Percentiles rank a stretch among this genome's conserved stretches.
phyloP scores from a whole-genome alignment of 805 yeast genomes.

The Saturnispora zaruensis region DNA sequence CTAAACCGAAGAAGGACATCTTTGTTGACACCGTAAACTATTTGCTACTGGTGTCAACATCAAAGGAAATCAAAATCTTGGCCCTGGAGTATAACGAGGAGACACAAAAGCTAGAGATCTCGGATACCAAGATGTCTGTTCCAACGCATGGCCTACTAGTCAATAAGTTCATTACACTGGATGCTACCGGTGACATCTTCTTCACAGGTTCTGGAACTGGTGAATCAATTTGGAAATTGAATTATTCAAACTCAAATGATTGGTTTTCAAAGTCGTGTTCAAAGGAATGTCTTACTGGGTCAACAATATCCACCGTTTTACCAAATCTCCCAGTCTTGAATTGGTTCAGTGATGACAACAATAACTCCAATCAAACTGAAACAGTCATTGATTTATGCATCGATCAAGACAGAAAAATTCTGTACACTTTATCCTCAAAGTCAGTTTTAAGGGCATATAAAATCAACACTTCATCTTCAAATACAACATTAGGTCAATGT shows the following conservation, averaged over 20 bases:
- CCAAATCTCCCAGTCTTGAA: constrained; percentile 32
- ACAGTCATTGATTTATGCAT: constrained; percentile 53
- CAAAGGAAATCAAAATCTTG: constrained; percentile 65
- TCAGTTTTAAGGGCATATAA: constrained; percentile 77
- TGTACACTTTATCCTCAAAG: constrained; percentile 75
- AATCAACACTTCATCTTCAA: constrained; percentile 36
- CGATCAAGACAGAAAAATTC: constrained; percentile 67
- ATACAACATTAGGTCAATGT: constrained; percentile 24
- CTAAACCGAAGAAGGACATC: constrained; percentile 72
- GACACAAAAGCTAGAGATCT: constrained; percentile 51
- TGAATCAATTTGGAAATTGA: constrained; percentile 75
- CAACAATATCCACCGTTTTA: constrained; percentile 44
- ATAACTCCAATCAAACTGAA: constrained; percentile 32
- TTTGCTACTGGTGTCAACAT: constrained; percentile 69
- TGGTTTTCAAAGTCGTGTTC: constrained; percentile 82
- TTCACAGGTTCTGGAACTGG: constrained; percentile 79
- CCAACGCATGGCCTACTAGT: constrained; percentile 73
- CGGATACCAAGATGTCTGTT: constrained; percentile 75
- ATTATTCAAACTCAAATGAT: constrained; percentile 71
- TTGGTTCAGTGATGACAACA: constrained; percentile 17
- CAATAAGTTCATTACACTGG: constrained; percentile 49
- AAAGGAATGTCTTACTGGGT: constrained; percentile 74
- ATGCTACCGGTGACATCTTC: constrained; percentile 67
- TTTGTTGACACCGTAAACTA: constrained; percentile 73
- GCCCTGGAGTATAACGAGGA: constrained; percentile 48